Conservation (phyloP, 108 stramenopile genomes). For the Cyclostephanos tholiformis region DNA sequence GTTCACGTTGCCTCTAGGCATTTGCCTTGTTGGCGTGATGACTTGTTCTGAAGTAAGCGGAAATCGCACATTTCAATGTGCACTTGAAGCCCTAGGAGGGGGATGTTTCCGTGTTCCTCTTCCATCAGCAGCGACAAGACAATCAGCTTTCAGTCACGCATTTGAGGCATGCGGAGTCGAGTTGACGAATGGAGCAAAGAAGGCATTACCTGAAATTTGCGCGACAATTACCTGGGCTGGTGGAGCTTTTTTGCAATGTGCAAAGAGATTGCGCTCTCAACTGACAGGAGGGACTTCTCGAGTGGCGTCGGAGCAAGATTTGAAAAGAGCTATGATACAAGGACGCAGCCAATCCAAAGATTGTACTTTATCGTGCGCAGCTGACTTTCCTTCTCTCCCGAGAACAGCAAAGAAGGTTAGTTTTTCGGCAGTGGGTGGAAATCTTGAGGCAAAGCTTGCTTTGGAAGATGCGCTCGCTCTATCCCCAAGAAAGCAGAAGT, state of each 20-base stretch:
- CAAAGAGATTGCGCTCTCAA: constrained; percentile 36
- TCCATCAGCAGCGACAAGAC: constrained; percentile 53
- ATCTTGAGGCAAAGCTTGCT: constrained; percentile 71
- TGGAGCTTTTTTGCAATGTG: constrained; percentile 50
- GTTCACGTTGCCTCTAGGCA: constrained; percentile 45
- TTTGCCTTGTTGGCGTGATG: constrained; percentile 78
- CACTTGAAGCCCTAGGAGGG: constrained; percentile 61
- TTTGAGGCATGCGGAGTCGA: constrained; percentile 46
- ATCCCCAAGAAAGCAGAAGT: constrained; percentile 53
- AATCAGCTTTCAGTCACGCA: constrained; percentile 55
- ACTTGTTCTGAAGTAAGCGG: constrained; percentile 67
- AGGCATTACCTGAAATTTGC: constrained; percentile 49
- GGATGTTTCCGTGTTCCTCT: constrained; percentile 56
- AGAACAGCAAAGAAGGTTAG: constrained; percentile 5
- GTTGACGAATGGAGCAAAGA: constrained; percentile 39
- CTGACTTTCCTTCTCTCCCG: constrained; percentile 28
- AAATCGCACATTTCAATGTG: constrained; percentile 17
- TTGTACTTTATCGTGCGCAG: constrained; percentile 5
- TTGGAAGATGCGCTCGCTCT: constrained; percentile 77
- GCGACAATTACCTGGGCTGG: constrained; percentile 69
- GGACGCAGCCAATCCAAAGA: constrained; percentile 6
- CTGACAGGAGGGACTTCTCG: constrained; percentile 1
- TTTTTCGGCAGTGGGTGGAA: constrained; percentile 77
- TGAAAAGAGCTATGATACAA: constrained; percentile 49
- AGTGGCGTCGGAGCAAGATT: constrained; percentile 34